Conservation (phyloP, 805 yeast species). For the Brettanomyces anomalus region DNA sequence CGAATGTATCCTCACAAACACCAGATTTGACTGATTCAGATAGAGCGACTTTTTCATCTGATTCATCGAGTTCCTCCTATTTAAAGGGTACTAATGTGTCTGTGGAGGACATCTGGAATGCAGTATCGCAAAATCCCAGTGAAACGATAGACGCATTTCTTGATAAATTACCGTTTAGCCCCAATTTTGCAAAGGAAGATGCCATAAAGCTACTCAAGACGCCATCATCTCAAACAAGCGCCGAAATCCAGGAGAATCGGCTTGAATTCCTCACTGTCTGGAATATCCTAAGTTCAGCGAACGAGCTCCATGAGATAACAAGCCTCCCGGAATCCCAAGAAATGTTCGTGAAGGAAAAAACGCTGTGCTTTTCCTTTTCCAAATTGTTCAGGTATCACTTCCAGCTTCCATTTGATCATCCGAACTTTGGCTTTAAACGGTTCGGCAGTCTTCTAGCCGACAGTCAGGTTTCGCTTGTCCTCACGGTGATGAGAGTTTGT, state of each 20-base stretch:
- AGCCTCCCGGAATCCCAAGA: conserved; percentile 7
- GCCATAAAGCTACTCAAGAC: too few relatives aligned
- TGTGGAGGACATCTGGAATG: too few relatives aligned
- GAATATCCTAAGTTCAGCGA: conserved; percentile 13
- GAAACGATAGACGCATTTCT: too few relatives aligned
- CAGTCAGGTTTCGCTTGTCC: conserved; percentile 3
- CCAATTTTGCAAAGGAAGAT: too few relatives aligned
- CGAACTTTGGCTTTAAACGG: conserved; percentile 19
- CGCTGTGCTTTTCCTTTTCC: conserved; percentile 11
- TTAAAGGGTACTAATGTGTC: too few relatives aligned
- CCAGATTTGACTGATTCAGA: too few relatives aligned
- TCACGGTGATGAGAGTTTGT: conserved; percentile 10
- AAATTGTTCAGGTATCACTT: conserved; percentile 20
- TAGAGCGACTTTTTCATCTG: too few relatives aligned
- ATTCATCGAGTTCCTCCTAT: too few relatives aligned
- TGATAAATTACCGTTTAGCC: too few relatives aligned
- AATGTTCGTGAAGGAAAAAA: conserved; percentile 6
- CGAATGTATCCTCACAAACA: too few relatives aligned
- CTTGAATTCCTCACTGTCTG: conserved; percentile 20
- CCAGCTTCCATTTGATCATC: conserved; percentile 15
- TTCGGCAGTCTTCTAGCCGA: conserved; percentile 15
- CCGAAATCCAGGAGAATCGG: conserved; percentile 7
- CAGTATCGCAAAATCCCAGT: too few relatives aligned
- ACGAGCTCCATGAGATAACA: conserved; percentile 9
- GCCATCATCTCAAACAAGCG: background rate